phyloP scores from a whole-genome alignment of 345 rosid genomes.

The Camelina laxa region DNA sequence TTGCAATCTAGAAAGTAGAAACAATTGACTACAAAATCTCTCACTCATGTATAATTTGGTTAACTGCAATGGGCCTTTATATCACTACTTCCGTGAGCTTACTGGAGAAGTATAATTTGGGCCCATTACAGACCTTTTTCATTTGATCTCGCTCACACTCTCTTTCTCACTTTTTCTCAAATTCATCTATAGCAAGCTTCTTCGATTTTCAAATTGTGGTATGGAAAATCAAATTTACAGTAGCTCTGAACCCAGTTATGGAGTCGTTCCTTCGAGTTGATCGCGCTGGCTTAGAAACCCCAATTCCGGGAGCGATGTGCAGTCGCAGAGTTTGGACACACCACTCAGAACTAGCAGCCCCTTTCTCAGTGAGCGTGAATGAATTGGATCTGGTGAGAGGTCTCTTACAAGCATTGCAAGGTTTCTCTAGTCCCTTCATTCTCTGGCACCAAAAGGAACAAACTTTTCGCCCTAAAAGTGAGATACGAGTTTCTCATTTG shows the following conservation, averaged over 20 bases:
- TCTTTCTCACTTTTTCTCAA: background rate
- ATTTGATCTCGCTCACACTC: background rate
- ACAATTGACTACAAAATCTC: too few relatives aligned
- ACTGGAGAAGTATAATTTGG: background rate
- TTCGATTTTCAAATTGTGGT: slow-evolving; percentile 8
- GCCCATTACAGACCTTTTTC: background rate
- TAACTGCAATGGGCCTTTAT: background rate
- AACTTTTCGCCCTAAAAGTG: slow-evolving; percentile 53
- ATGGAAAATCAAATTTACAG: background rate
- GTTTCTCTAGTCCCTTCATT: slow-evolving; percentile 66
- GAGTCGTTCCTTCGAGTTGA: slow-evolving; percentile 45
- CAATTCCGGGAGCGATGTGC: slow-evolving; percentile 26
- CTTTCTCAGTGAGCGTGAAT: slow-evolving; percentile 50
- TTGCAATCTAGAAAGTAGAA: too few relatives aligned
- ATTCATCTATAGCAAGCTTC: background rate
- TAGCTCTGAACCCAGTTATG: slow-evolving; percentile 41
- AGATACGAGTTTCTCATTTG: slow-evolving; percentile 72
- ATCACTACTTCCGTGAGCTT: background rate
- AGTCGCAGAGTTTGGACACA: slow-evolving; percentile 26
- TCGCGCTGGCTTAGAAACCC: slow-evolving; percentile 44
- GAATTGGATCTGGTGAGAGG: slow-evolving; percentile 71
- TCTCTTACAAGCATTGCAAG: slow-evolving; percentile 77
- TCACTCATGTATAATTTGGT: too few relatives aligned
- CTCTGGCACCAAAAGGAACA: slow-evolving; percentile 59
- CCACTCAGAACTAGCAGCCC: background rate